Conservation (phyloP, 768 basidiomycete species). For the Lepiota venenata region DNA sequence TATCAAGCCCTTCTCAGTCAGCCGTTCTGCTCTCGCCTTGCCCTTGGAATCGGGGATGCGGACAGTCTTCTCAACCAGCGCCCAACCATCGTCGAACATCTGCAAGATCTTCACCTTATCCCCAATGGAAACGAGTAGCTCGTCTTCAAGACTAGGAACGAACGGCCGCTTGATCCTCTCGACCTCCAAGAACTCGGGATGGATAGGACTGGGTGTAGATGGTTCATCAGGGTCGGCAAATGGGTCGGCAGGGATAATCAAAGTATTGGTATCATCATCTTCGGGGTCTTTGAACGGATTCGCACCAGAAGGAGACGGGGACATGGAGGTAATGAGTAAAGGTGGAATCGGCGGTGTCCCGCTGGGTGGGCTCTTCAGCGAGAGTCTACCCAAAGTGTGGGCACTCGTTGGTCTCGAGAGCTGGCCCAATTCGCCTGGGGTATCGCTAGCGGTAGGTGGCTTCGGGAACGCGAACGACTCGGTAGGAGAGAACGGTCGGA, state of each 20-base stretch:
- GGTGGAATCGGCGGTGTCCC: background rate
- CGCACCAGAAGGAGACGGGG: background rate
- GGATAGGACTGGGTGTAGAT: slow-evolving; percentile 8
- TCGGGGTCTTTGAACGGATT: slow-evolving; percentile 10
- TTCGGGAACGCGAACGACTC: slow-evolving; percentile 70
- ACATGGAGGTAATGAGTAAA: background rate
- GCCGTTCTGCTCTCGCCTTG: slow-evolving; percentile 23
- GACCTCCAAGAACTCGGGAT: slow-evolving; percentile 31
- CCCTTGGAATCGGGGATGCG: slow-evolving; percentile 9
- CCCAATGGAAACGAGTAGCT: slow-evolving; percentile 47
- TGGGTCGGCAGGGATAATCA: slow-evolving; percentile 21
- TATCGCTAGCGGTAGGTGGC: slow-evolving; percentile 39
- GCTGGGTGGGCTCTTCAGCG: background rate
- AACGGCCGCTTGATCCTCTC: slow-evolving; percentile 57
- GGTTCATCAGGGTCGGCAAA: slow-evolving; percentile 21
- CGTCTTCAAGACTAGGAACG: slow-evolving; percentile 52
- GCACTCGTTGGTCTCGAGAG: slow-evolving; percentile 1
- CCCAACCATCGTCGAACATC: slow-evolving; percentile 73
- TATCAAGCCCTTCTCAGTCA: slow-evolving; percentile 45
- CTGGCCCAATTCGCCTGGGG: background rate
- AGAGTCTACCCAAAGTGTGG: background rate
- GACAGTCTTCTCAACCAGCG: slow-evolving; percentile 47
- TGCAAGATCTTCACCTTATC: slow-evolving; percentile 52
- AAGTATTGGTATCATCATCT: slow-evolving; percentile 17
- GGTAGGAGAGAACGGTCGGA: slow-evolving; percentile 62